Evolutionary conservation across 2,329 filamentous ascomycete genomes (phyloP), one percentile per base, ranked within the genome.

Genomic region (Plectosphaerella cucumerina): DNA sequence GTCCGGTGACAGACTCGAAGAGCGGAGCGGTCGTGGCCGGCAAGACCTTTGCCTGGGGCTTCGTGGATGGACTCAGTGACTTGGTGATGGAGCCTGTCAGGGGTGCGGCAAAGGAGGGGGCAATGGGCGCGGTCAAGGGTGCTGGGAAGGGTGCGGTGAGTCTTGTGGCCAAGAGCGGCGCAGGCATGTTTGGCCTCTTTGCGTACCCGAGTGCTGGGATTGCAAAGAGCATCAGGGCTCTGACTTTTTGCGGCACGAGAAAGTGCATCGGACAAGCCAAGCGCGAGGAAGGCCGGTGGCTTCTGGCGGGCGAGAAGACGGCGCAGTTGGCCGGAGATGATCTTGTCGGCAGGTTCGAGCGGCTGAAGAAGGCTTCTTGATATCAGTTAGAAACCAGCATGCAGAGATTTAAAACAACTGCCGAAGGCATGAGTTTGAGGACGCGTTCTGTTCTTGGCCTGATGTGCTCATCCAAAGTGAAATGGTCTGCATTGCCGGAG

Each of bases 41-140:
- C n/a, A 68, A 71, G 33, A 73, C 75, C 51, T 65, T 76, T 37
- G 57, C 66, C 1, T 68, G 70, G 47, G 74, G 74, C 15, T 59
- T 76, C 17, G 67, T 64, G 47, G 73, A 76, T 47, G 74, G 73
- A n/a, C 57, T 75, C 3, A 68, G 68, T 0, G 75, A 73, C 1
- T 54, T 77, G 2, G 65, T 73, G 26, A 65, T 61, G 34, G 67
- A 75, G 34, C 74, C 74, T 1, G 65, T 67, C 43, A 60, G 64
- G 10, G 73, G 71, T 2, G 69, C 68, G 8, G 65, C 66, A 34
- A 60, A 70, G 5, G 62, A 64, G 18, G 74, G 74, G 4, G 56
- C 68, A 2, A 23, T 72, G 5, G 74, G 73, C 2, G 65, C 66
- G 18, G 55, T 70, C 2, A 67, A 68, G 51, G 74, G 74, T 6